Conservation (phyloP, 2,329 filamentous ascomycete species). For the Alternaria ventricosa region DNA sequence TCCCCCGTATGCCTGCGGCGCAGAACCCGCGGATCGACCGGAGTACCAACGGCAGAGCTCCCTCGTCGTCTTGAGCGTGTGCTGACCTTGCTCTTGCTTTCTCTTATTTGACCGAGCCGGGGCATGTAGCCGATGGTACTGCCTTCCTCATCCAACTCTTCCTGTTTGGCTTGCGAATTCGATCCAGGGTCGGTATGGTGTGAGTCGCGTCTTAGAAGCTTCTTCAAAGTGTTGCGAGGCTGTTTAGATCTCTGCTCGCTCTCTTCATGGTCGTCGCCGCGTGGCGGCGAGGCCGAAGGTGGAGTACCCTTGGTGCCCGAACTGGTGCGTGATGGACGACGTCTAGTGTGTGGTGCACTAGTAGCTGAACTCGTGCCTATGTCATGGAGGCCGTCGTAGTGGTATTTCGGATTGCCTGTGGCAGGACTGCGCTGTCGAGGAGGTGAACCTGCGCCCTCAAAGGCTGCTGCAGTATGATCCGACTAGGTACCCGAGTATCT, state of each 20-base stretch:
- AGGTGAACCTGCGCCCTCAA: constrained; percentile 28
- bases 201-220: constrained; percentile 26
- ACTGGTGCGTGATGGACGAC: constrained; percentile 34
- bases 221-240: constrained; percentile 28
- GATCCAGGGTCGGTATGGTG: constrained; percentile 19
- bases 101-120: constrained; percentile 50
- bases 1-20: constrained; percentile 30
- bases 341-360: constrained; percentile 25
- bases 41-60: constrained; percentile 30
- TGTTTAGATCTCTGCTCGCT: constrained; percentile 28
- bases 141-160: constrained; percentile 22
- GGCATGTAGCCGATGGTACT: constrained; percentile 45
- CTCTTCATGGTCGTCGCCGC: constrained; percentile 31
- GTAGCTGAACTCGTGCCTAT: constrained; percentile 11
- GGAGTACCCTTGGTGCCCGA: constrained; percentile 27
- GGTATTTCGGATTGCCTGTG: constrained; percentile 20
- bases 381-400: constrained; percentile 20
- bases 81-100: constrained; percentile 47
- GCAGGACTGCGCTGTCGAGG: constrained; percentile 27
- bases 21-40: constrained; percentile 18
- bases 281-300: constrained; percentile 24
- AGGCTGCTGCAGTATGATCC: constrained; percentile 34
- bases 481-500: constrained; percentile 31
- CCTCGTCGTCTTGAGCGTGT: constrained; percentile 26
- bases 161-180: constrained; percentile 18